Evolutionary conservation across 2,329 filamentous ascomycete species (phyloP).

Genomic region (Lithohypha guttulata): DNA sequence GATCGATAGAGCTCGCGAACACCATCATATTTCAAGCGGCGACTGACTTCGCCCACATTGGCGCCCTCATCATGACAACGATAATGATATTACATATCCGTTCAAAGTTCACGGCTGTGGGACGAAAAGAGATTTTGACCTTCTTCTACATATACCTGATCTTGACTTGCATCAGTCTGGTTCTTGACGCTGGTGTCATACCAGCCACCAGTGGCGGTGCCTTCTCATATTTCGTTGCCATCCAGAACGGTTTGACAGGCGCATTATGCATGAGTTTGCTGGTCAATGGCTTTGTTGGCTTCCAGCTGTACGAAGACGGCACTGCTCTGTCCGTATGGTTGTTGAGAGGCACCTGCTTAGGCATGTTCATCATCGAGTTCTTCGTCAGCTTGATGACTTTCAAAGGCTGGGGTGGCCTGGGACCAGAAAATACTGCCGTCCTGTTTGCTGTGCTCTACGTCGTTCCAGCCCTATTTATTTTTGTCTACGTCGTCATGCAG

Average conservation of each 20-base stretch:
- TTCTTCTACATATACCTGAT: conserved; percentile 98
- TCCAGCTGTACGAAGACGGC: conserved; percentile 95
- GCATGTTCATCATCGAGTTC: conserved; percentile 77
- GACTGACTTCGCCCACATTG: conserved; percentile 82
- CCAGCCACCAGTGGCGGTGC: conserved; percentile 62
- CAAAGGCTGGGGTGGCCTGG: conserved; percentile 77
- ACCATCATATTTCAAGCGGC: conserved; percentile 97
- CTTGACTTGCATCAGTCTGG: conserved; percentile 75
- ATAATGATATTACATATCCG: conserved; percentile 96
- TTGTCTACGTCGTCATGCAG: conserved; percentile 80
- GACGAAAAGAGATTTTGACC: conserved; percentile 62
- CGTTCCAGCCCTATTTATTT: conserved; percentile 74
- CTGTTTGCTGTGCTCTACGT: conserved; percentile 89
- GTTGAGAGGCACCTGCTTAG: conserved; percentile 63
- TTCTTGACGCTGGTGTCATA: conserved; percentile 86
- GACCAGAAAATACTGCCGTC: conserved; percentile 74
- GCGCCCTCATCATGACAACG: conserved; percentile 81
- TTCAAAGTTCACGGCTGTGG: conserved; percentile 94
- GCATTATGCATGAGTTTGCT: conserved; percentile 79
- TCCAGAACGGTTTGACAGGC: conserved; percentile 74
- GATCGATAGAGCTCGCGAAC: conserved; percentile 92
- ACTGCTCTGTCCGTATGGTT: conserved; percentile 91
- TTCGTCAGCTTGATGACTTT: conserved; percentile 85
- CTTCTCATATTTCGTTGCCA: conserved; percentile 84
- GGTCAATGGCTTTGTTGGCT: conserved; percentile 96